Evolutionary conservation across 176 grass and related monocot species (phyloP).

Genomic region (Aegilops umbellulata): DNA sequence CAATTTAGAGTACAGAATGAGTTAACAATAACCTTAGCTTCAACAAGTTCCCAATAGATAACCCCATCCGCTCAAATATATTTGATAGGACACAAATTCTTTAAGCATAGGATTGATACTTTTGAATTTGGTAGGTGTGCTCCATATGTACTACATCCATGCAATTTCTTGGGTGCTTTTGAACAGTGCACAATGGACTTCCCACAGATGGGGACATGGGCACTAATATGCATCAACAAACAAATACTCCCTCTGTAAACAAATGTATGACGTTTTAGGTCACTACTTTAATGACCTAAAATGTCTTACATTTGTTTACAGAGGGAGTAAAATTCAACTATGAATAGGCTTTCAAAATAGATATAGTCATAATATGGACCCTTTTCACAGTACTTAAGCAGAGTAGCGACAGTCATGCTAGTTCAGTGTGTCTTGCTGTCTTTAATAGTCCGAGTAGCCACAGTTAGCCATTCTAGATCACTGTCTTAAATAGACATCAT

Average conservation of each 20-base stretch:
- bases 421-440: not conserved
- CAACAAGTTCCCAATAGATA: conserved; percentile 2
- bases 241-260: not conserved
- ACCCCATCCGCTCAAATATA: not conserved
- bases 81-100: not conserved
- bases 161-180: not conserved
- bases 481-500: not conserved
- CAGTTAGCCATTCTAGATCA: not conserved
- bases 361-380: not conserved
- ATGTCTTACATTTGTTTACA: too few species aligned
- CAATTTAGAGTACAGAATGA: not conserved
- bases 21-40: not conserved
- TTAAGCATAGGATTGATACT: not conserved
- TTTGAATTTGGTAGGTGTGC: not conserved
- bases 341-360: conserved; percentile 13
- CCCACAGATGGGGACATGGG: not conserved
- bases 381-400: conserved; percentile 3
- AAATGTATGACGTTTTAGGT: too few species aligned
- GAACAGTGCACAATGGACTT: not conserved
- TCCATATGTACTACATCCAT: not conserved
- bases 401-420: not conserved
- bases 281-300: too few species aligned
- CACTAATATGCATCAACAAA: not conserved
- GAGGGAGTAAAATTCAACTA: not conserved
- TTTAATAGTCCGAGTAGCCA: not conserved